Evolutionary conservation across 495 filamentous ascomycete genomes (phyloP).

Genomic region (Diplogelasinospora grovesii): DNA sequence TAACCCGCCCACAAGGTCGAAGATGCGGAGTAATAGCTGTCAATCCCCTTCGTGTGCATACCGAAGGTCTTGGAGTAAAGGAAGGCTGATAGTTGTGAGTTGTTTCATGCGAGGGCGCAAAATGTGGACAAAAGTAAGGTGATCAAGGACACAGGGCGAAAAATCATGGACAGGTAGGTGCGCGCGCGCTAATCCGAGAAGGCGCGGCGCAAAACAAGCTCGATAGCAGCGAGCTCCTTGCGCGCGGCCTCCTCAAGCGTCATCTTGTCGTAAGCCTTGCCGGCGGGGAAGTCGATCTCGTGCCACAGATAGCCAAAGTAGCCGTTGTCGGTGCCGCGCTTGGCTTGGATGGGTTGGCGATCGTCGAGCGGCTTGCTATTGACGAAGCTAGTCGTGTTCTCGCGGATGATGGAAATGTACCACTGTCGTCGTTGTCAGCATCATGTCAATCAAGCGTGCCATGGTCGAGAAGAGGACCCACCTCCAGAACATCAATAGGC

Average conservation of each 20-base stretch:
- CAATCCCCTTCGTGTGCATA: too few relatives aligned
- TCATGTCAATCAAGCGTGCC: conserved; percentile 1
- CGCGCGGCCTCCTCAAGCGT: conserved; percentile 27
- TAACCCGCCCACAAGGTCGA: too few relatives aligned
- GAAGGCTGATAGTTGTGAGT: too few relatives aligned
- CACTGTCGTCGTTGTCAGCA: conserved; percentile 32
- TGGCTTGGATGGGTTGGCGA: conserved; percentile 21
- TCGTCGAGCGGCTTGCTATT: conserved; percentile 14
- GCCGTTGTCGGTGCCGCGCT: conserved; percentile 3
- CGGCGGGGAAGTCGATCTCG: conserved; percentile 27
- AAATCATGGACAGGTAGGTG: not conserved
- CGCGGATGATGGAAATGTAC: conserved; percentile 46
- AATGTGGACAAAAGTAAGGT: too few relatives aligned
- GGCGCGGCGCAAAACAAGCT: conserved; percentile 28
- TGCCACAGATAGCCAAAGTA: conserved; percentile 42
- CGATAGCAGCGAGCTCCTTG: conserved; percentile 35
- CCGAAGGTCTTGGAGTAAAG: too few relatives aligned
- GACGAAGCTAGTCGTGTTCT: conserved; percentile 30
- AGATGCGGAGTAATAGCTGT: too few relatives aligned
- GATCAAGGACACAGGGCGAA: too few relatives aligned
- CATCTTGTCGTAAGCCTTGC: conserved; percentile 23
- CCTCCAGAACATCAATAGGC: conserved; percentile 40
- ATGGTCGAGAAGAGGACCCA: conserved; percentile 21
- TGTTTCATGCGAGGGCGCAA: too few relatives aligned
- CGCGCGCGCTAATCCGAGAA: not conserved